These are phyloP conservation scores for Cladobotryum protrusum DNA, from an alignment of 2,329 filamentous ascomycete species.

Conservation along the genomic window DNA sequence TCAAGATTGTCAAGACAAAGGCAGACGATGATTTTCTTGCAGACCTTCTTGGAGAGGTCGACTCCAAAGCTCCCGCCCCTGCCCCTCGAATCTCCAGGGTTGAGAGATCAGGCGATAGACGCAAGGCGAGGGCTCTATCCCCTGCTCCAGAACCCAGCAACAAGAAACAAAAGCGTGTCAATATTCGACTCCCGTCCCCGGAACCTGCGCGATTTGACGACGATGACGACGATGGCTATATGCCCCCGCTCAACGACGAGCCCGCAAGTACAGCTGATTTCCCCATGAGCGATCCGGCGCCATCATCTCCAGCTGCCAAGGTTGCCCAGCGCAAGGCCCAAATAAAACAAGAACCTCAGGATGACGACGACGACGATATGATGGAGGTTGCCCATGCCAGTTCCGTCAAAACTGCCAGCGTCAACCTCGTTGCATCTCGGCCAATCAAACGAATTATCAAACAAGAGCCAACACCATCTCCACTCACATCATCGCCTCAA, in stretches of 20 bases:
- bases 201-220: constrained; percentile 39
- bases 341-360: constrained; percentile 43
- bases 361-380: constrained; percentile 73
- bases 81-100: constrained; percentile 53
- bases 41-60: constrained; percentile 79
- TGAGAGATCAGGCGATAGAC: constrained; percentile 67
- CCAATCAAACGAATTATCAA: constrained; percentile 66
- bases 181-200: constrained; percentile 42
- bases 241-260: constrained; percentile 58
- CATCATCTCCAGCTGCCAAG: constrained; percentile 80
- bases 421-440: constrained; percentile 80
- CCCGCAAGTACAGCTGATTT: constrained; percentile 39
- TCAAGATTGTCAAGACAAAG: constrained; percentile 67
- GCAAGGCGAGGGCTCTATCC: constrained; percentile 74
- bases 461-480: constrained; percentile 59
- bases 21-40: constrained; percentile 86
- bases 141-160: constrained; percentile 53
- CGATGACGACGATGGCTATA: constrained; percentile 53
- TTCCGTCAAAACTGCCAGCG: constrained; percentile 58
- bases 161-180: constrained; percentile 53
- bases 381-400: constrained; percentile 82
- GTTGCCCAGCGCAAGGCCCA: constrained; percentile 65
- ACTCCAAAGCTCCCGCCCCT: constrained; percentile 58
- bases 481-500: constrained; percentile 69
- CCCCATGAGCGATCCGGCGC: constrained; percentile 80